Percentiles rank a stretch among this genome's conserved stretches.
phyloP scores from a whole-genome alignment of 2,329 filamentous ascomycete genomes.

The Penicillium frequentans region DNA sequence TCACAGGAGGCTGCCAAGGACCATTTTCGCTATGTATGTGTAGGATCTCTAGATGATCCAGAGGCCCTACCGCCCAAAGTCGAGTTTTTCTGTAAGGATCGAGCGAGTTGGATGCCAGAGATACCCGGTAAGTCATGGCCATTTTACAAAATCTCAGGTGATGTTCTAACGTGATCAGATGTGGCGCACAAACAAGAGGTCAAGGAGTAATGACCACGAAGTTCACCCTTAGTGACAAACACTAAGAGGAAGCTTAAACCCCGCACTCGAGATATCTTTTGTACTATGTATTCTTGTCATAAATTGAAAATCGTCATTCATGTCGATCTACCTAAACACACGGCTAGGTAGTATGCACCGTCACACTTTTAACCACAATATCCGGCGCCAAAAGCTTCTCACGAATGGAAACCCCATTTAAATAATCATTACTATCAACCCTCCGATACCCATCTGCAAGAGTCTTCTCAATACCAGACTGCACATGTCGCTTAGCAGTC shows the following conservation, averaged over 20 bases:
- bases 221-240: not conserved
- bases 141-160: not conserved
- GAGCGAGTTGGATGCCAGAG: constrained; percentile 54
- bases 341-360: not conserved
- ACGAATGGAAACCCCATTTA: constrained; percentile 34
- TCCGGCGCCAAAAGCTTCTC: constrained; percentile 28
- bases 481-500: constrained; percentile 41
- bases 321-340: not conserved
- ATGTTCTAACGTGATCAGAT: constrained; percentile 27
- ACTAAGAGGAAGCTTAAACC: not conserved
- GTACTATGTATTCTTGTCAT: not conserved
- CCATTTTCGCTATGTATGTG: constrained; percentile 45
- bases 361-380: constrained; percentile 27
- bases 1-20: constrained; percentile 32
- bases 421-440: constrained; percentile 41
- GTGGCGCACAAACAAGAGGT: constrained; percentile 50
- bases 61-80: constrained; percentile 53
- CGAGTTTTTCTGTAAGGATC: constrained; percentile 55
- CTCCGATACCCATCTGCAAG: constrained; percentile 36
- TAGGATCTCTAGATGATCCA: constrained; percentile 53
- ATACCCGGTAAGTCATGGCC: constrained; percentile 40
- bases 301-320: not conserved
- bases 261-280: no score
- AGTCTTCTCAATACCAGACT: constrained; percentile 43
- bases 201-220: constrained; percentile 34